Conservation (phyloP, 257 asterid species). For the Przewalskia tangutica region DNA sequence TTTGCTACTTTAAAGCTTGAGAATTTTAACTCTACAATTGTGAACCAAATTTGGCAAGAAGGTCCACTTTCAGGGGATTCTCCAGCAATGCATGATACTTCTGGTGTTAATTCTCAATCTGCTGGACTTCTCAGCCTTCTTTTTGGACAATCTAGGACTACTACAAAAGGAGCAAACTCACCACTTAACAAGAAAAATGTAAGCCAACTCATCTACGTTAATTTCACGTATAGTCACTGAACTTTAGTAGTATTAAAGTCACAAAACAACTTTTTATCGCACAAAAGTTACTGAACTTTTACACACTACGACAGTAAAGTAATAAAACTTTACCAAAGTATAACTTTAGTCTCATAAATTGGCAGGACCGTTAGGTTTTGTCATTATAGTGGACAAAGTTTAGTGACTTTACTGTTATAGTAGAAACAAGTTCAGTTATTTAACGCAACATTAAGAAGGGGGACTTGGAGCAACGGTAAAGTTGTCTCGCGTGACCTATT, state of each 20-base stretch:
- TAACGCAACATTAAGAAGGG: background rate
- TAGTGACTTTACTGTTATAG: background rate
- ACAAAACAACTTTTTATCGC: background rate
- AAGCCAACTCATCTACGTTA: slow-evolving; percentile 1
- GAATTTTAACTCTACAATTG: slow-evolving; percentile 31
- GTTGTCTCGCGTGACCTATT: background rate
- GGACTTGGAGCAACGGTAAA: background rate
- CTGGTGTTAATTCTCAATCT: slow-evolving; percentile 53
- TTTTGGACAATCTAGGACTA: slow-evolving; percentile 41
- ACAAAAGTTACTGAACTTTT: background rate
- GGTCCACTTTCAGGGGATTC: slow-evolving; percentile 64
- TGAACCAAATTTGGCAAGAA: slow-evolving; percentile 91
- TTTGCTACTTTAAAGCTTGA: slow-evolving; percentile 58
- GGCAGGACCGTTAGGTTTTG: background rate
- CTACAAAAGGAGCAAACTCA: slow-evolving; percentile 19
- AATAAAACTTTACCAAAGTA: background rate
- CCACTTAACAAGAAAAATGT: slow-evolving; percentile 28
- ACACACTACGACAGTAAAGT: background rate
- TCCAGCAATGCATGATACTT: slow-evolving; percentile 43
- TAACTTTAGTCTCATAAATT: background rate
- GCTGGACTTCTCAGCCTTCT: slow-evolving; percentile 47
- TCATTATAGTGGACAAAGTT: background rate
- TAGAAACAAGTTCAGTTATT: background rate
- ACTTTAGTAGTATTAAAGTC: background rate
- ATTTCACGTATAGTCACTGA: background rate